Percentiles rank a stretch among this genome's conserved stretches.
These are phyloP conservation scores for Venturia nashicola DNA, from an alignment of 2,329 filamentous ascomycete species.

Conservation along the genomic window DNA sequence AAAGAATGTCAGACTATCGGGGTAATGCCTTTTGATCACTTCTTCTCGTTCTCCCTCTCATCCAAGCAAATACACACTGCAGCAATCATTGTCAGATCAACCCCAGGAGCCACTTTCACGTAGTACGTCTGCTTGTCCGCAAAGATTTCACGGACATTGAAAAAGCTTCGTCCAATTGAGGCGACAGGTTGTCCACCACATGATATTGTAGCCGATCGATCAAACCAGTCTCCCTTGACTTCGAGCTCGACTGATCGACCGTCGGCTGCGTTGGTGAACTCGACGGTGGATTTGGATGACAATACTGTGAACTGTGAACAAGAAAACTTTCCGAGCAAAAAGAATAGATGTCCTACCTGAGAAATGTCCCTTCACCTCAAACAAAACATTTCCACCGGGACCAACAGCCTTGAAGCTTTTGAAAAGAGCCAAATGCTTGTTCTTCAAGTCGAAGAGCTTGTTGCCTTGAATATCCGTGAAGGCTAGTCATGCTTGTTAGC, in stretches of 20 bases:
- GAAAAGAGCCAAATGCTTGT: conserved; percentile 40
- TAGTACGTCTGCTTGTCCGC: conserved; percentile 54
- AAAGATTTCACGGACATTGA: conserved; percentile 45
- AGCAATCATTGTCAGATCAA: conserved; percentile 53
- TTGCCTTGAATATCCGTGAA: conserved; percentile 40
- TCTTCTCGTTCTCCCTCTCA: conserved; percentile 45
- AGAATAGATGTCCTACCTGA: not conserved
- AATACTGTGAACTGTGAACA: not conserved
- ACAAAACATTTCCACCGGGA: conserved; percentile 32
- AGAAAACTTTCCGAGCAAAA: not conserved
- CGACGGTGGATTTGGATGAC: not conserved
- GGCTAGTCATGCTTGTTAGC: not conserved
- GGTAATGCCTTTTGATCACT: not conserved
- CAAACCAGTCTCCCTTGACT: conserved; percentile 51
- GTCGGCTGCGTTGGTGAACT: conserved; percentile 38
- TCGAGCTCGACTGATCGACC: conserved; percentile 34
- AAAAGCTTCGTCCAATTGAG: conserved; percentile 44
- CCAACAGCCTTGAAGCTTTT: conserved; percentile 40
- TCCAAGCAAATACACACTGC: conserved; percentile 58
- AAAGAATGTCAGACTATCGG: not conserved
- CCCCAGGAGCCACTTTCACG: conserved; percentile 49
- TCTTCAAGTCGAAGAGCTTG: conserved; percentile 46
- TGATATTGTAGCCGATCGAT: conserved; percentile 44
- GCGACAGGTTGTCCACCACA: conserved; percentile 38
- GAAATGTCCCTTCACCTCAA: conserved; percentile 35